Conservation (phyloP, 352 stramenopile species). For the Globisporangium alternatum region DNA sequence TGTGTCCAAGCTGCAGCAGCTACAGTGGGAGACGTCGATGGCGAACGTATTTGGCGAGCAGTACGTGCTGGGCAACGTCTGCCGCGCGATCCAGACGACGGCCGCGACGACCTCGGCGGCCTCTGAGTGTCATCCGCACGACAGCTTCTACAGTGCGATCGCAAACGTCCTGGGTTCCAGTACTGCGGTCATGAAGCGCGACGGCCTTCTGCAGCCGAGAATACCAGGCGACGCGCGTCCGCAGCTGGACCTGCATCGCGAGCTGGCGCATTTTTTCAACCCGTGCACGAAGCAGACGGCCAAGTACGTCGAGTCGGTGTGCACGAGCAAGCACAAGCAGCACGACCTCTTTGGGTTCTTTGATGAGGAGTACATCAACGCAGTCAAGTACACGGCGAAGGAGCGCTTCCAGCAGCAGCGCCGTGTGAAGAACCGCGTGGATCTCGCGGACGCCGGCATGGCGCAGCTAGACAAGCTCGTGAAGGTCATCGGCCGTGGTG, state of each 20-base stretch:
- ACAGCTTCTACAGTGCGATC: conserved; percentile 19
- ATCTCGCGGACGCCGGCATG: conserved; percentile 68
- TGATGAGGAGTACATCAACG: conserved; percentile 53
- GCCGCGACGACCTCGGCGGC: not conserved
- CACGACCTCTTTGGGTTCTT: conserved; percentile 60
- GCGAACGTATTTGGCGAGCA: conserved; percentile 63
- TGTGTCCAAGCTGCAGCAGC: conserved; percentile 60
- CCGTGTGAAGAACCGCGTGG: conserved; percentile 65
- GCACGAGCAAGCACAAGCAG: conserved; percentile 30
- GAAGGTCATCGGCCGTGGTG: conserved; percentile 54
- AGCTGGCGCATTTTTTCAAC: conserved; percentile 47
- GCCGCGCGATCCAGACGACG: conserved; percentile 18
- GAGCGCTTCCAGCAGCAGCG: conserved; percentile 49
- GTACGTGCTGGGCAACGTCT: conserved; percentile 56
- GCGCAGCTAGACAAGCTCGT: conserved; percentile 72
- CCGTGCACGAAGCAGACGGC: conserved; percentile 41
- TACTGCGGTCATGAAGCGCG: conserved; percentile 11
- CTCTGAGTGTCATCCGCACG: conserved; percentile 9
- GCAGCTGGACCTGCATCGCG: conserved; percentile 34
- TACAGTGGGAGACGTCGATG: conserved; percentile 74
- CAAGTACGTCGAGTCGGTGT: conserved; percentile 29
- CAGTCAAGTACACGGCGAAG: conserved; percentile 60
- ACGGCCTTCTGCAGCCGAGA: conserved; percentile 8
- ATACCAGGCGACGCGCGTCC: conserved; percentile 3
- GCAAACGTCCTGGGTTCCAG: conserved; percentile 23